Base-by-base conservation (phyloP, 805 yeast genomes). In the Candida maltosa region DNA sequence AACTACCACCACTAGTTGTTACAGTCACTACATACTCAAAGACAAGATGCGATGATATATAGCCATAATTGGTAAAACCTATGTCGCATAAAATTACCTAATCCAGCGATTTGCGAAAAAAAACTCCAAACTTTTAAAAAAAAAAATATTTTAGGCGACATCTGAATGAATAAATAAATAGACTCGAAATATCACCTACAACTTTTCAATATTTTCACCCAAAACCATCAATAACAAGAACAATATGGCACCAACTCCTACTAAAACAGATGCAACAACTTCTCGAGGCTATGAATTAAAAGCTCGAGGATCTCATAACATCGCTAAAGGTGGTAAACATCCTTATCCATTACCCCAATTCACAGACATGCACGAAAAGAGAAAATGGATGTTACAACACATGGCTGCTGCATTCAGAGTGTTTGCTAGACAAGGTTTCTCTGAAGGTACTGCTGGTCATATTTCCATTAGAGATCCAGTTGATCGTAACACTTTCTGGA, bases 381-480 rank as follows among this genome's bases (percentile, higher is more conserved):
- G 85, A 40, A 62, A 69, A 48, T 76, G 78, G 76, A 58, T 75
- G 37, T 53, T 71, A 32, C 76, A 83, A 52, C 94, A 86, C 49
- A 76, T 83, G 81, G 95, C 95, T 2, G 93, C 81, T 22, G 89
- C 91, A 1, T 86, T 86, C 65, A 71, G 95, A 42, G 74, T 83
- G 1, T 84, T 87, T 56, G 88, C 86, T n/a, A 71, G 94, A 51
- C 76, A 75, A 46, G 87, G 86, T 12, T 86, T 63, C 58, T 68
- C 79, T 12, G 87, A 84, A 55, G 95, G 95, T 11, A 58, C 78
- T 15, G 87, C 95, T 0, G 96, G 96, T 16, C 96, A 87, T 54
- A 86, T 87, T 39, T 82, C 93, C 6, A 73, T 87, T 9, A 73
- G 93, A 47, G 96, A 87, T 51, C 95, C 96, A 3, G 78, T 83